These are phyloP conservation scores for Plasmodium fragile DNA, from an alignment of 169 alveolate genomes.

Conservation along the genomic window DNA sequence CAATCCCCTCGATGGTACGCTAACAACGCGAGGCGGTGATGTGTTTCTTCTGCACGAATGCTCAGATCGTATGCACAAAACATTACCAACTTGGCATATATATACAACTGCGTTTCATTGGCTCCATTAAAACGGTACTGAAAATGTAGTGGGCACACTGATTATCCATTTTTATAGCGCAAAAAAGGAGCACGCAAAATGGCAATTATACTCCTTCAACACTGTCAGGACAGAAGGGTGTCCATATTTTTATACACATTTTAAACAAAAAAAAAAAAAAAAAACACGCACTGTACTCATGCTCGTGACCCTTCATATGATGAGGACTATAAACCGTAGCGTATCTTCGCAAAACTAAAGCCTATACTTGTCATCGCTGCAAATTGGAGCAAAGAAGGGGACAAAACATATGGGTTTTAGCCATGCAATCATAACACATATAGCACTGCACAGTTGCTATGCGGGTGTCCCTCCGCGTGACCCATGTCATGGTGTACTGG, in stretches of 20 bases:
- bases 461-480: background rate
- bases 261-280: background rate
- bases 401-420: background rate
- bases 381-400: background rate
- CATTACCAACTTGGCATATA: background rate
- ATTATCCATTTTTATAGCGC: background rate
- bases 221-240: background rate
- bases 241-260: background rate
- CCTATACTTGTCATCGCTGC: constrained; percentile 63
- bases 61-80: background rate
- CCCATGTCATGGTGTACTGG: background rate
- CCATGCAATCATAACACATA: background rate
- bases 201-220: background rate
- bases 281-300: background rate
- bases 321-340: background rate
- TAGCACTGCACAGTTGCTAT: background rate
- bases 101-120: background rate
- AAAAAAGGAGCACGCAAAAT: background rate
- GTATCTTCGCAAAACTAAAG: constrained; percentile 11
- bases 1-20: background rate
- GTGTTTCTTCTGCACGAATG: background rate
- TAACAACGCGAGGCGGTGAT: background rate
- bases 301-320: background rate
- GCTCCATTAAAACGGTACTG: background rate
- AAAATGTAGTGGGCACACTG: background rate